A percentile compares a stretch with the other conserved stretches of the same genome.
phyloP scores from a whole-genome alignment of 768 basidiomycete genomes.

The Russula vinacea region DNA sequence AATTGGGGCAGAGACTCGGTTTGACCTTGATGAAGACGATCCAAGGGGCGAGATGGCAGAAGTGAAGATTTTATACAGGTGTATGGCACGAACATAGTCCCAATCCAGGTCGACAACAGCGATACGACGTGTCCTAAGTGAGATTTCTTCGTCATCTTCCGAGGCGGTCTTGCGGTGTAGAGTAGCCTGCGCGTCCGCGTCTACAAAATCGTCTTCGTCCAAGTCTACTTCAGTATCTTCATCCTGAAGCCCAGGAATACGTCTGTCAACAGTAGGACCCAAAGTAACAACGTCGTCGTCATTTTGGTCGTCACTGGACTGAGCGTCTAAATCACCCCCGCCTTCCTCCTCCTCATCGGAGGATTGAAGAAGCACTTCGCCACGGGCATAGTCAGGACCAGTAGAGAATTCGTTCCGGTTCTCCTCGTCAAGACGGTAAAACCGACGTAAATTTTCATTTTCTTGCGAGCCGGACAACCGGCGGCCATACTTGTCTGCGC shows the following conservation, averaged over 20 bases:
- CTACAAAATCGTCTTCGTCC: constrained; percentile 69
- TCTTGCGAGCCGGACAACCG: constrained; percentile 64
- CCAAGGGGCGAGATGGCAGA: constrained; percentile 69
- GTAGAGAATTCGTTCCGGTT: constrained; percentile 39
- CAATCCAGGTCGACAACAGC: constrained; percentile 97
- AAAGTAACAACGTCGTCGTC: constrained; percentile 49
- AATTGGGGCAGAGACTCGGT: constrained; percentile 35
- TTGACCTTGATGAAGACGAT: constrained; percentile 39
- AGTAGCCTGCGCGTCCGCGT: constrained; percentile 71
- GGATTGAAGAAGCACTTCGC: constrained; percentile 81
- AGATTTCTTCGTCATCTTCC: constrained; percentile 40
- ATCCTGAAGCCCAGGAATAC: constrained; percentile 42
- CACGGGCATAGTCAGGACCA: constrained; percentile 82
- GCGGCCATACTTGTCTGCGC: constrained; percentile 90
- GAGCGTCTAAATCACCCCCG: constrained; percentile 25
- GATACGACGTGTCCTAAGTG: constrained; percentile 59
- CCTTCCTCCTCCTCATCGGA: constrained; percentile 74
- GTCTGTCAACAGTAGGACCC: constrained; percentile 46
- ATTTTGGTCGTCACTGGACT: constrained; percentile 45
- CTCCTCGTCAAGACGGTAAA: constrained; percentile 67
- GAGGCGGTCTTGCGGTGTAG: constrained; percentile 46
- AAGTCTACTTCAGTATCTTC: constrained; percentile 65
- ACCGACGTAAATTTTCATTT: constrained; percentile 70
- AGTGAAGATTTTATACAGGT: constrained; percentile 89
- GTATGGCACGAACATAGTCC: constrained; percentile 88